These are phyloP conservation scores for Leptosphaerulina australis DNA, from an alignment of 2,329 filamentous ascomycete genomes.

Conservation along the genomic window DNA sequence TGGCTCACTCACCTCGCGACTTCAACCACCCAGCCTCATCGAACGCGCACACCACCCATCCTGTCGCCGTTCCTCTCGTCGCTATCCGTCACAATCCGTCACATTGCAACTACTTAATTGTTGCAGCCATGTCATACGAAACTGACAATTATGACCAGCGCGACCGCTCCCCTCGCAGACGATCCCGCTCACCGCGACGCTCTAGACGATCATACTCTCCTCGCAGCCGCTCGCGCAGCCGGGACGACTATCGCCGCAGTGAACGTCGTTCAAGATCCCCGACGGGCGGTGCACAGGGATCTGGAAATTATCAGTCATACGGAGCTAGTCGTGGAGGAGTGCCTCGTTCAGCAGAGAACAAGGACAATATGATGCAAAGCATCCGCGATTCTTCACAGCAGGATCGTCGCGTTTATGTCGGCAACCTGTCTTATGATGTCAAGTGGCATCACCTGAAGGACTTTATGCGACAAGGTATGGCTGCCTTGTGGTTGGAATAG, in stretches of 20 bases:
- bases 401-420: slow-evolving; percentile 98
- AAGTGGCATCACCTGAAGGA: slow-evolving; percentile 99
- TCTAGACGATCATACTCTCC: slow-evolving; percentile 68
- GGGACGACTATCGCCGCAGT: slow-evolving; percentile 56
- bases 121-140: slow-evolving; percentile 45
- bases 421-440: slow-evolving; percentile 98
- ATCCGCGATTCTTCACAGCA: slow-evolving; percentile 95
- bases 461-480: slow-evolving; percentile 98
- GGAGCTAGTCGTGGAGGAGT: slow-evolving; percentile 57
- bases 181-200: slow-evolving; percentile 55
- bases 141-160: slow-evolving; percentile 48
- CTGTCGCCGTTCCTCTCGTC: slow-evolving; percentile 15
- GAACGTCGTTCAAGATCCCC: slow-evolving; percentile 74
- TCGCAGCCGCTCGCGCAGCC: slow-evolving; percentile 79
- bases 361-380: slow-evolving; percentile 95
- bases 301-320: slow-evolving; percentile 70
- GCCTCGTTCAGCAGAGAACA: slow-evolving; percentile 78
- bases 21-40: slow-evolving; percentile 34
- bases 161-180: slow-evolving; percentile 72
- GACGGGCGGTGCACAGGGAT: slow-evolving; percentile 74
- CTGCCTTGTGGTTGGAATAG: slow-evolving; percentile 15
- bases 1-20: slow-evolving; percentile 32
- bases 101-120: slow-evolving; percentile 18
- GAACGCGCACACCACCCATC: slow-evolving; percentile 28
- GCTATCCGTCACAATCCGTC: slow-evolving; percentile 15